Evolutionary conservation across 495 filamentous ascomycete species (phyloP), one percentile per base, ranked within the genome.

Genomic region (Barbatosphaeria neglecta): DNA sequence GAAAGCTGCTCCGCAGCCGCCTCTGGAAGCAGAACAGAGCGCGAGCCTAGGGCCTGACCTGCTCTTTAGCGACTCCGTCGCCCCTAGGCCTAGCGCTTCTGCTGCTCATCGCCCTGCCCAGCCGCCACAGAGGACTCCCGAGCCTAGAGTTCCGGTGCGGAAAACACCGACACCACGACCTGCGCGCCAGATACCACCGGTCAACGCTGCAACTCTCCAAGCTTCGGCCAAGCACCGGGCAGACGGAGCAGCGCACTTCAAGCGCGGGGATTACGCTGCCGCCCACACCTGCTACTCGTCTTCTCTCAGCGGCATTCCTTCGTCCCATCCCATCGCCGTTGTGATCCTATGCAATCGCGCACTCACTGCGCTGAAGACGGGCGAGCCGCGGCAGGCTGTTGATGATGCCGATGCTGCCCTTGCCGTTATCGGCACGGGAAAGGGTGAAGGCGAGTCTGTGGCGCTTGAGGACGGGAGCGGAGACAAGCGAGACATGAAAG

Each of bases 331-430:
- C 11, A 71, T 97, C 35, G 76, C 81, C 37, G 90, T 97, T 50
- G 66, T 95, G 20, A 70, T 96, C 19, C 81, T 90, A 44, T 89
- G 84, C 65, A 98, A 98, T 64, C 92, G 87, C 43, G 84, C 92
- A 9, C 80, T 96, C 49, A 92, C 87, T 0, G 79, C 82, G 11
- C 70, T 95, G 40, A 96, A 95, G 57, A 87, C 83, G 0, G 92
- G 92, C 41, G 88, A 93, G 48, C 83, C 89, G 1, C 93, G 90
- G 60, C 74, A 82, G 23, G 84, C 87, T 3, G 78, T 96, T 25
- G 62, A 76, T 6, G 92, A 97, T 61, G 84, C 87, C 43, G 90
- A 95, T 52, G 69, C 73, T 1, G 84, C 87, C 7, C 65, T 98
- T n/a, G 65, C 65, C 8, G 67, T 94, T 39, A 95, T 98, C 48